Base-by-base conservation (phyloP, 495 filamentous ascomycete genomes). In the Gamarada debralockiae region DNA sequence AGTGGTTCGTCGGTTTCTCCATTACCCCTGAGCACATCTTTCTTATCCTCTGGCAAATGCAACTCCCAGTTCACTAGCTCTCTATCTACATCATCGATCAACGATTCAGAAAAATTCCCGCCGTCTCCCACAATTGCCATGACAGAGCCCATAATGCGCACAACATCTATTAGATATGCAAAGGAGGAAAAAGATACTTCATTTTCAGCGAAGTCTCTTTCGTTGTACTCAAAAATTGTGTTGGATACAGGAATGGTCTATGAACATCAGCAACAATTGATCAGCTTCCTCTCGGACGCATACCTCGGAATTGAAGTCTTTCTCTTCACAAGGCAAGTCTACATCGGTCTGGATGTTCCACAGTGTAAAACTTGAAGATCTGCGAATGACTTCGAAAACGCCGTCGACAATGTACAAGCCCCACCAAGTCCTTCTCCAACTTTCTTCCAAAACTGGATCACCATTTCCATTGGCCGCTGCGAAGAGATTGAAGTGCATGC, bases 341-440 rank as follows among this genome's bases (percentile, higher is more conserved):
- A 75, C 72, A n/a, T 74, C 73, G 9, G 67, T 64, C 14, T 70
- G 65, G 22, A 79, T 63, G 21, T 68, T 56, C 43, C 64, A 57
- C 17, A 53, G 23, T 6, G 50, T 48, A 42, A 76, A 73, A 0
- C 65, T 63, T n/a, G 69, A 57, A 1, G 61, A 27, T 44, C 63
- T 58, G 44, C 65, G 52, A 17, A 66, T 63, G 34, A 58, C 67
- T 49, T 66, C 59, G 37, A 65, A 56, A 57, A 64, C 56, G 1
- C 72, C 73, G 37, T 88, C 84, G 18, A 84, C 72, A 25, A 85
- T 75, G 55, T 82, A 87, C 42, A 89, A 60, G 50, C 83, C 81
- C 86, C 86, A 90, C 84, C 84, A 89, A 9, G 85, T 89, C 23
- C 86, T 73, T 46, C 85, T 73, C 64, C 82, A 74, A 53, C 78